Evolutionary conservation across 768 basidiomycete genomes (phyloP).

Genomic region (Botryobasidium botryosum): DNA sequence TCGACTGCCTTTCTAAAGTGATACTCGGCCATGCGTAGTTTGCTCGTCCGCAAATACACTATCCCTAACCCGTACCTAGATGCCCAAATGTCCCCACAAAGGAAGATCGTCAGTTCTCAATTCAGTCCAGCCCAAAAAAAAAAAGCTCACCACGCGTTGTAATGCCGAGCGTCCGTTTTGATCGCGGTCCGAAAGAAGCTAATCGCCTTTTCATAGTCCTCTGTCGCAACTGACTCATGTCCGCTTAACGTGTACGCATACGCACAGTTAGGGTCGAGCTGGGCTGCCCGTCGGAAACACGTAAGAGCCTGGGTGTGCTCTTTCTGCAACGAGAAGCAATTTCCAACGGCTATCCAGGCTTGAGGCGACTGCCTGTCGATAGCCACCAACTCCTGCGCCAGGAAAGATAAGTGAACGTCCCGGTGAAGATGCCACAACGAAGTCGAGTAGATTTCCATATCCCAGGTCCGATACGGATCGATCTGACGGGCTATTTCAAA

Average conservation of each 20-base stretch:
- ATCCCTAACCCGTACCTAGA: constrained; percentile 97
- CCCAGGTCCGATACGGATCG: constrained; percentile 78
- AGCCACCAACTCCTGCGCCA: constrained; percentile 82
- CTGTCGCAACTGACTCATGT: constrained; percentile 83
- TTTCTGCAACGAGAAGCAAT: constrained; percentile 87
- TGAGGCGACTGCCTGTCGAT: constrained; percentile 70
- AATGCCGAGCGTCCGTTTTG: constrained; percentile 81
- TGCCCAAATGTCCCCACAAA: neutral
- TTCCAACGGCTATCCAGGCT: constrained; percentile 94
- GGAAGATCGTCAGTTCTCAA: neutral
- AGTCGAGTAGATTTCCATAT: constrained; percentile 95
- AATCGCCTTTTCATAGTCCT: constrained; percentile 84
- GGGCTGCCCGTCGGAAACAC: constrained; percentile 83
- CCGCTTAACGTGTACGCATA: constrained; percentile 95
- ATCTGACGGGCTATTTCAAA: constrained; percentile 66
- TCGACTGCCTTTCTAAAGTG: constrained; percentile 85
- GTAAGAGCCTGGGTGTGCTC: constrained; percentile 85
- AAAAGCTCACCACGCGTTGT: constrained; percentile 83
- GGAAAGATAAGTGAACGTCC: constrained; percentile 69
- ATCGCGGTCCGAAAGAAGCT: constrained; percentile 85
- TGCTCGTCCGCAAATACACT: constrained; percentile 89
- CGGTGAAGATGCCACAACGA: constrained; percentile 87
- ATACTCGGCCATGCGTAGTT: constrained; percentile 85
- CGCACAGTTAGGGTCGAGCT: constrained; percentile 77
- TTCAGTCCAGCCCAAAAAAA: neutral